Conservation (phyloP, 495 filamentous ascomycete species). For the Penicillium mononematosum region DNA sequence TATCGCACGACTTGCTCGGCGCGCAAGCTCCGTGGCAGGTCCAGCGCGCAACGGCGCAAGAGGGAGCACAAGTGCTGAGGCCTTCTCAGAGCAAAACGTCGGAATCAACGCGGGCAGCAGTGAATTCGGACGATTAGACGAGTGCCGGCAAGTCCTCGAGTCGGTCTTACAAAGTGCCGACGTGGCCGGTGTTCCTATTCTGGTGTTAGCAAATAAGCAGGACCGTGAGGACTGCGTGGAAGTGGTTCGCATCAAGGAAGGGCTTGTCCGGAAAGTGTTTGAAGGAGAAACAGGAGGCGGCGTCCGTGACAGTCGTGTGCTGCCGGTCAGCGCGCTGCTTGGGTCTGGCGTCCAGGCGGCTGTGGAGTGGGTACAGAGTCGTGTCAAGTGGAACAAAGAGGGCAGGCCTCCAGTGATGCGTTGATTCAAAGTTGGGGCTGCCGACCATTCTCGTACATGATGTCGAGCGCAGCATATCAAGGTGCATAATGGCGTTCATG, state of each 20-base stretch:
- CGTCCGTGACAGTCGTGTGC: conserved; percentile 82
- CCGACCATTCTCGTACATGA: conserved; percentile 1
- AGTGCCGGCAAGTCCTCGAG: conserved; percentile 87
- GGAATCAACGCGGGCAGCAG: conserved; percentile 49
- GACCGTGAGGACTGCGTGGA: conserved; percentile 97
- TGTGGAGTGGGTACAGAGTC: conserved; percentile 87
- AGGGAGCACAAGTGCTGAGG: conserved; percentile 13
- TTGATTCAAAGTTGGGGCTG: conserved; percentile 39
- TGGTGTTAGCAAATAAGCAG: conserved; percentile 96
- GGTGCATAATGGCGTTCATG: conserved; percentile 25
- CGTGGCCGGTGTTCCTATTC: conserved; percentile 83
- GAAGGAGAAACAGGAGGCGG: conserved; percentile 85
- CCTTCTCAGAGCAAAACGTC: conserved; percentile 38
- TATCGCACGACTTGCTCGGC: conserved; percentile 36
- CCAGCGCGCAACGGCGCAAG: conserved; percentile 17
- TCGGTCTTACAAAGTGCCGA: conserved; percentile 78
- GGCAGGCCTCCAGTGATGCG: conserved; percentile 88
- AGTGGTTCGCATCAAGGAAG: conserved; percentile 95
- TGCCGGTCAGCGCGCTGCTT: conserved; percentile 87
- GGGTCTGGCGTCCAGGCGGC: conserved; percentile 91
- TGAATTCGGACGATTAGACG: conserved; percentile 69
- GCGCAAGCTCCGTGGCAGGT: conserved; percentile 33
- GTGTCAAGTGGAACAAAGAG: conserved; percentile 97
- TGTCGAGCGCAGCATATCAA: conserved; percentile 6
- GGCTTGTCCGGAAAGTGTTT: conserved; percentile 87